Evolutionary conservation across 257 asterid genomes (phyloP).

Genomic region (Ocimum tenuiflorum): DNA sequence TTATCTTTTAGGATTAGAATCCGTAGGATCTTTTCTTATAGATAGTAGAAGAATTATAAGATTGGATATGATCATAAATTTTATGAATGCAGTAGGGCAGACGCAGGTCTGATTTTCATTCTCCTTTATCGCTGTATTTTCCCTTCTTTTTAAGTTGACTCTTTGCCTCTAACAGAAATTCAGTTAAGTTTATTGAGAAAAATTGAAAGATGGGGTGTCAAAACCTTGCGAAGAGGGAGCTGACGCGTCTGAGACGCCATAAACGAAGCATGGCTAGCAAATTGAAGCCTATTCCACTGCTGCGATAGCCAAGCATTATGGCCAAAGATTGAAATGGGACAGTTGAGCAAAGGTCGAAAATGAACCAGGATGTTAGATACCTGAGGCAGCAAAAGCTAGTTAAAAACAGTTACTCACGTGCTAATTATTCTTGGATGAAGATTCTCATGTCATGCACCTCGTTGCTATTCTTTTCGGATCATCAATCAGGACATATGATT

Average conservation of each 20-base stretch:
- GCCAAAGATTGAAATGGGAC: constrained; percentile 58
- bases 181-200: neutral
- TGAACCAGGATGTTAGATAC: constrained; percentile 71
- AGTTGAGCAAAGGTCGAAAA: constrained; percentile 73
- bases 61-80: too few relatives aligned
- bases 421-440: neutral
- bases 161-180: too few relatives aligned
- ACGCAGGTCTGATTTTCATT: too few relatives aligned
- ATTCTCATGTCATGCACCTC: constrained; percentile 31
- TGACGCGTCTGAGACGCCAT: constrained; percentile 86
- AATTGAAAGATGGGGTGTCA: neutral
- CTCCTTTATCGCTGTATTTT: too few relatives aligned
- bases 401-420: neutral
- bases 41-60: too few relatives aligned
- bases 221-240: constrained; percentile 71
- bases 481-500: constrained; percentile 53
- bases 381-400: constrained; percentile 24
- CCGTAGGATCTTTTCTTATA: too few relatives aligned
- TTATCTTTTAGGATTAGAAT: too few relatives aligned
- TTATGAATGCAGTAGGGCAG: too few relatives aligned
- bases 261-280: constrained; percentile 71
- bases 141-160: too few relatives aligned
- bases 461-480: constrained; percentile 52
- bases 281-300: constrained; percentile 53
- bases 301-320: constrained; percentile 47